Conservation (phyloP, 148 eudicot genomes). For the Persicaria maculosa region DNA sequence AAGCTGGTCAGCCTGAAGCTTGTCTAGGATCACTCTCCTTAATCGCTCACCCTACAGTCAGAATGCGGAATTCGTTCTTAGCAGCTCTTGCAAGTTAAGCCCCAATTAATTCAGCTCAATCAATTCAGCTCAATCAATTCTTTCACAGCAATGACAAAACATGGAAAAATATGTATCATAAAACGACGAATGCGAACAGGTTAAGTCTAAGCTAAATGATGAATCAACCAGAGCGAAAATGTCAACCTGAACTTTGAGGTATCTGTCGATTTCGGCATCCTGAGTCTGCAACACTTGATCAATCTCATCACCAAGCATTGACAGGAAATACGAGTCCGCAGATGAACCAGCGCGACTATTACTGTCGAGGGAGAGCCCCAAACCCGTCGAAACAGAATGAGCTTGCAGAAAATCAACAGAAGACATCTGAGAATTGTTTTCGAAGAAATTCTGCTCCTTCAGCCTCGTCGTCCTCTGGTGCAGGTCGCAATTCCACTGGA, state of each 20-base stretch:
- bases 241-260: slow-evolving; percentile 50
- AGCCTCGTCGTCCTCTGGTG: slow-evolving; percentile 34
- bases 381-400: slow-evolving; percentile 50
- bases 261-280: slow-evolving; percentile 56
- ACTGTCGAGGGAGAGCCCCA: slow-evolving; percentile 50
- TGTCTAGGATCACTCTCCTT: slow-evolving; percentile 42
- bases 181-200: neutral
- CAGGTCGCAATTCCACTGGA: slow-evolving; percentile 37
- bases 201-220: neutral
- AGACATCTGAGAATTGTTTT: slow-evolving; percentile 48
- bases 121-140: neutral
- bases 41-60: slow-evolving; percentile 39
- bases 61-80: neutral
- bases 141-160: neutral
- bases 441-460: slow-evolving; percentile 54
- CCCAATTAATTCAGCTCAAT: neutral
- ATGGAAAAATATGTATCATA: neutral
- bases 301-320: slow-evolving; percentile 40
- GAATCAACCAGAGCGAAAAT: neutral
- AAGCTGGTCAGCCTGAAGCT: slow-evolving; percentile 48
- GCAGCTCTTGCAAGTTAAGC: neutral
- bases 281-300: slow-evolving; percentile 49
- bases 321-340: slow-evolving; percentile 37
- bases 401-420: slow-evolving; percentile 51
- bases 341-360: slow-evolving; percentile 36